Base-by-base conservation (phyloP, 495 filamentous ascomycete genomes). In the Penicillium canescens region DNA sequence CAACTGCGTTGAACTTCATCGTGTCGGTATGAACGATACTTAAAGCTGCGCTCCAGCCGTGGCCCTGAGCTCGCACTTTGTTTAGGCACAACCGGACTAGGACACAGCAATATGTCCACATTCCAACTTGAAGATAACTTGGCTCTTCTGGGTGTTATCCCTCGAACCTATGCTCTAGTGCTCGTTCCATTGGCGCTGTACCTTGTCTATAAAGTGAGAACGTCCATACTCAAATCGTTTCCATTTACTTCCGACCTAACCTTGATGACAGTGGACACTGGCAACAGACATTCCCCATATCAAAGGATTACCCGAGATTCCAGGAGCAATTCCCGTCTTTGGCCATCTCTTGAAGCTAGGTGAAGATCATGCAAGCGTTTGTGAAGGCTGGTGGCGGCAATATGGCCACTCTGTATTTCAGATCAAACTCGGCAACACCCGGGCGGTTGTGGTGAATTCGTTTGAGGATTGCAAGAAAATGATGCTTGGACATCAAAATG, bases 321-420 rank as follows among this genome's bases (percentile, higher is more conserved):
- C 80, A 5, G 74, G 75, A 5, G 73, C 74, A 6, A 43, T 77
- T 6, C 80, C 80, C 1, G 60, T 82, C 31, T 68, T 76, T 37
- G 80, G 81, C 1, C 78, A 84, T 63, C 71, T 85, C 0, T 67
- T 79, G n/a, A 60, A 74, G 36, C 76, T 83, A 7, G 81, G 82
- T 9, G 77, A 78, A 3, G 78, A 83, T 43, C 81, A 85, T 60
- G 81, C 82, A 11, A 79, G 65, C 0, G 68, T 77, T 2, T 82
- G 76, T 28, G 78, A 82, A 47, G 57, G 65, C 42, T 83, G 80
- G 79, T 80, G 75, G 77, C 67, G 73, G 1, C 55, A 82, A 54
- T 79, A 82, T 59, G 62, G 69, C 6, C 55, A 74, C n/a, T 75
- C 79, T 13, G 75, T 81, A 40, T 84, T 79, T 53, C 81, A 84